A percentile compares a stretch with the other conserved stretches of the same genome.
Evolutionary conservation across 1,284 basidiomycete genomes (phyloP).

Genomic region (Ustilago crameri): DNA sequence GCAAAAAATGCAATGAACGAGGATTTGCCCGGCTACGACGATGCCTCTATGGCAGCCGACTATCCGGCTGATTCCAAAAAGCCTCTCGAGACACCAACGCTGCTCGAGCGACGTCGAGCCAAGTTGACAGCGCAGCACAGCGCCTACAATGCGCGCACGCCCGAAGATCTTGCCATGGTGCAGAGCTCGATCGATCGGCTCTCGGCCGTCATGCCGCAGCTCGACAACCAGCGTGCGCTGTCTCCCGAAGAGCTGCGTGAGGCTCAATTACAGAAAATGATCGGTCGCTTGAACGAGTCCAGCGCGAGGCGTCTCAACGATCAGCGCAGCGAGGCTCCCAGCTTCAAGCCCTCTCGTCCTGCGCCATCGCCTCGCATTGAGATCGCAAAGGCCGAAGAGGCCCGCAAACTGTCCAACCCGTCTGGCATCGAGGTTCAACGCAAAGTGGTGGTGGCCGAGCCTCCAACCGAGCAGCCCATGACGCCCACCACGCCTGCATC

Average conservation of each 20-base stretch:
- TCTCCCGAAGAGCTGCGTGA: conserved; percentile 36
- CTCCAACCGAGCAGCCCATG: conserved; percentile 12
- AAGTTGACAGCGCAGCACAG: conserved; percentile 47
- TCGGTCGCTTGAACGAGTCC: conserved; percentile 30
- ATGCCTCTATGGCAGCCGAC: neutral
- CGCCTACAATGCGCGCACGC: conserved; percentile 47
- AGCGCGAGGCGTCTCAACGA: conserved; percentile 42
- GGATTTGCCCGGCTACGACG: conserved; percentile 30
- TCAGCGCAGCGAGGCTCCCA: conserved; percentile 43
- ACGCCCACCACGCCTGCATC: conserved; percentile 25
- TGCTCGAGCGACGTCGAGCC: conserved; percentile 47
- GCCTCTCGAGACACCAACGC: conserved; percentile 18
- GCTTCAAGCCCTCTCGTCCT: conserved; percentile 16
- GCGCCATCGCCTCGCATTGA: conserved; percentile 18
- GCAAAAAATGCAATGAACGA: neutral
- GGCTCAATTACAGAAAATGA: conserved; percentile 30
- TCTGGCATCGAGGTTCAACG: conserved; percentile 1
- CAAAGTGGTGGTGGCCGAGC: neutral
- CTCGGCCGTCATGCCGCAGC: conserved; percentile 50
- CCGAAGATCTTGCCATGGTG: conserved; percentile 51
- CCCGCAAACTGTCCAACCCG: conserved; percentile 1
- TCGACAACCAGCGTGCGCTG: conserved; percentile 51
- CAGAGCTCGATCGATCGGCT: conserved; percentile 54
- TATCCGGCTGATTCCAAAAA: conserved; percentile 18
- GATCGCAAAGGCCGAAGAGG: neutral